Base-by-base conservation (phyloP, 179 eudicot species). In the Silene coronaria region DNA sequence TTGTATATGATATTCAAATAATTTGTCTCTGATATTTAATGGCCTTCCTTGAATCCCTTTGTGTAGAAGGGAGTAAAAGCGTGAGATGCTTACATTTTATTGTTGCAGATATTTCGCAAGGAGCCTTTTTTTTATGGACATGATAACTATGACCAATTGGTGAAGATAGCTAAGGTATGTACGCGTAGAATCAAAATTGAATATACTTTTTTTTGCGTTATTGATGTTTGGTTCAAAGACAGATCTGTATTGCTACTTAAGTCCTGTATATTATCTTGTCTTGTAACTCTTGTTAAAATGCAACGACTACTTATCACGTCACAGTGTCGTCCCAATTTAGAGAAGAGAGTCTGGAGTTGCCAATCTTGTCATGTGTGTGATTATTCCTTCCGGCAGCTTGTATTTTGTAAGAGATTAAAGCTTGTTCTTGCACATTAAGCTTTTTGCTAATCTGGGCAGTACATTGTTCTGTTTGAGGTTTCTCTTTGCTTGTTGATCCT, bases 41-140 rank as follows among this genome's bases (percentile, higher is more conserved):
- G 9, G 1, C 45, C 45, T 38, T 38, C 45, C 12, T 38, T 38
- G 2, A 38, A 17, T 51, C 36, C 72, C 59, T 46, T 70, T 22
- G 14, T 17, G 3, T 45, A 30, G 13, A 70, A 5, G 48, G 58
- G 17, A 24, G 67, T 28, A 27, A 3, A 24, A 19, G 67, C 14
- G 28, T 36, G 64, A 26, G 75, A 16, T 9, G n/a, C 58, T 81
- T 62, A 69, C 51, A 45, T 11, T 73, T 71, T 71, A 22, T 63
- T 62, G 79, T 62, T 80, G 55, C 91, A 92, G 97, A 92, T 92
- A 78, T 92, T 91, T 72, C 92, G 97, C 30, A 92, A 92, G 88
- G 97, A 92, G 85, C 97, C 97, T 48, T 92, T 92, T 76, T 92
- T 92, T 79, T 92, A 91, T 71, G 97, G 97, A 42, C 97, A 91